These are phyloP conservation scores for Fusarium austroafricanum DNA, from an alignment of 2,329 filamentous ascomycete species.

Conservation along the genomic window DNA sequence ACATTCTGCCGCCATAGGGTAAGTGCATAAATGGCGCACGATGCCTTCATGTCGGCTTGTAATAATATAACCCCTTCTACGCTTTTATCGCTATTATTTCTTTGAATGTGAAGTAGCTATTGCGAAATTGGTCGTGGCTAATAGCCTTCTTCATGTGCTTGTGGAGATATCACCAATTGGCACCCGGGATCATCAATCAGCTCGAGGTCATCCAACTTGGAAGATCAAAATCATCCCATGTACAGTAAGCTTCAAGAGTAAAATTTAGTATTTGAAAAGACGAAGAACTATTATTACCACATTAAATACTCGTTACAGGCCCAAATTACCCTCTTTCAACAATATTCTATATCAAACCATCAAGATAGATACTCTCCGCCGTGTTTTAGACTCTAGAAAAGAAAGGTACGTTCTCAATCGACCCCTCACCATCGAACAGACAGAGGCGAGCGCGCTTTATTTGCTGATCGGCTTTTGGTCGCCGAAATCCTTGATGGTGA, in stretches of 20 bases:
- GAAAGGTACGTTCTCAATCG: neutral
- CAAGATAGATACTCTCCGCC: neutral
- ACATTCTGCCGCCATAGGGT: no score
- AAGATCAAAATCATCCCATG: no score
- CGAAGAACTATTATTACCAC: conserved; percentile 23
- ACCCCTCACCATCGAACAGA: conserved; percentile 29
- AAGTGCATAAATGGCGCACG: no score
- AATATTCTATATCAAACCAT: conserved; percentile 2
- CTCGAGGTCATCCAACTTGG: neutral
- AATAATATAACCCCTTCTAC: no score
- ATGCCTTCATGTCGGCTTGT: no score
- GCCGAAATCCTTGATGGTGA: conserved; percentile 20
- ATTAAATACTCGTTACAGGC: conserved; percentile 25
- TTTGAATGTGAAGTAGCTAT: no score
- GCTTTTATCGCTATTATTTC: no score
- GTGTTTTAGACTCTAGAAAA: conserved; percentile 15
- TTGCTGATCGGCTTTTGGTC: conserved; percentile 5
- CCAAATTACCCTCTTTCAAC: conserved; percentile 11
- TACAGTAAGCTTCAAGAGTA: neutral
- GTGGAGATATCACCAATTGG: no score
- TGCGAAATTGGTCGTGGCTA: no score
- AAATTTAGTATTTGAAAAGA: neutral
- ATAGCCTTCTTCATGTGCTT: no score
- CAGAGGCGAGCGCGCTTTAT: conserved; percentile 28
- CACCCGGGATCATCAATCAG: no score